Evolutionary conservation across 2,329 filamentous ascomycete genomes (phyloP), one percentile per base, ranked within the genome.

Genomic region (Nectriaceae sp.): DNA sequence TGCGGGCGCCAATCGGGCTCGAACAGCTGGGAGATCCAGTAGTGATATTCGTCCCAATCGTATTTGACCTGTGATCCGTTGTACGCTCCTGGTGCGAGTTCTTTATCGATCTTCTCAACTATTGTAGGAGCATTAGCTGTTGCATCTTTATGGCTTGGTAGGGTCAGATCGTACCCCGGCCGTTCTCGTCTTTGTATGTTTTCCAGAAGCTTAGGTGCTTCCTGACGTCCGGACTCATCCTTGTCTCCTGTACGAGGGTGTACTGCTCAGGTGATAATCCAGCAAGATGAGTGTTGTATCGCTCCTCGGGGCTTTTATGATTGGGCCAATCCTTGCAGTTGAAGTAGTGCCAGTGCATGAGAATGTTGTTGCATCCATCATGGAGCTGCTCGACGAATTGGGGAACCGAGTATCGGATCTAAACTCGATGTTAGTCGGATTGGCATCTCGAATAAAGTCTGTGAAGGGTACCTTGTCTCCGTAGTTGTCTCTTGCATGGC

Each of bases 311-410:
- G n/a, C 69, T 60, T 15, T 61, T 54, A 2, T 41, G 41, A 5
- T 46, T 20, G 2, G 65, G 61, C 62, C 61, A 65, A 5, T 43
- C 19, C 20, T 66, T 55, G 24, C 67, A 68, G 47, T 73, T 75
- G 60, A 72, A 80, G 54, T 79, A 80, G 41, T 77, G 74, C 78
- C 78, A 80, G 44, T 78, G 67, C 11, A 65, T 62, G 2, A 80
- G 70, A 21, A 79, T 63, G 43, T 71, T 71, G 42, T 74, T 76
- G 21, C 72, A 75, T 4, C 75, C 68, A 11, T 70, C 63, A 15
- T 80, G 77, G 2, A 79, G 63, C 5, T 70, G 61, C 29, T 73
- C 67, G 15, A 78, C 71, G 45, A 74, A 75, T 1, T 36, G 15
- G 0, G 67, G 66, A 6, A 76, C 66, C 1, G 74, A 64, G 46